Percentiles rank a stretch among this genome's conserved stretches.
These are phyloP conservation scores for Lithohypha guttulata DNA, from an alignment of 2,329 filamentous ascomycete genomes.

Conservation along the genomic window DNA sequence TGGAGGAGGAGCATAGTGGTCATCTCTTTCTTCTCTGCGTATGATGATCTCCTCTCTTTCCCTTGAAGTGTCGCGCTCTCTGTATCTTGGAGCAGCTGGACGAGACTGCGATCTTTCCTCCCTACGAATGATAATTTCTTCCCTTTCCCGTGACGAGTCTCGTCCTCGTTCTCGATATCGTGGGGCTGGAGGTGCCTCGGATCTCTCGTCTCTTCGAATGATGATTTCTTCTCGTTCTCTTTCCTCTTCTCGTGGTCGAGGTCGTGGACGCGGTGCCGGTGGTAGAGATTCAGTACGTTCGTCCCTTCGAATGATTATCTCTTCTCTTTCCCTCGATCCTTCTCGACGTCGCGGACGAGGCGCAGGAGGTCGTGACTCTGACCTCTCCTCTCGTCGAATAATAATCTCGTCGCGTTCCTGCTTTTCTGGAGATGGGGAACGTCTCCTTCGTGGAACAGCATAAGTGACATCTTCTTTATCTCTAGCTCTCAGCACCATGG, in stretches of 20 bases:
- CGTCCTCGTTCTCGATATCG: constrained; percentile 16
- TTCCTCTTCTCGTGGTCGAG: constrained; percentile 1
- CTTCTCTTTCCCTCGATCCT: constrained; percentile 21
- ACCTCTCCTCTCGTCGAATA: constrained; percentile 21
- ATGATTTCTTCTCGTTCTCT: constrained; percentile 26
- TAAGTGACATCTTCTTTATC: constrained; percentile 26
- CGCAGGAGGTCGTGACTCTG: constrained; percentile 9
- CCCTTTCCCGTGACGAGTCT: constrained; percentile 22
- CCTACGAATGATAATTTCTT: constrained; percentile 29
- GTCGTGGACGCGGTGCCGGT: constrained; percentile 1
- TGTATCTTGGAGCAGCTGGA: constrained; percentile 2
- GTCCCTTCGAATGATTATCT: constrained; percentile 24
- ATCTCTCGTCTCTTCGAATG: constrained; percentile 16
- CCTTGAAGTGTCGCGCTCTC: constrained; percentile 15
- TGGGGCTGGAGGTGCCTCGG: neutral
- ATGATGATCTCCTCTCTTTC: constrained; percentile 29
- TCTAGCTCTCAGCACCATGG: constrained; percentile 24
- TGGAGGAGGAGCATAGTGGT: constrained; percentile 13
- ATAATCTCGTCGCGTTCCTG: constrained; percentile 28
- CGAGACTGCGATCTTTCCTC: constrained; percentile 19
- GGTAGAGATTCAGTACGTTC: constrained; percentile 16
- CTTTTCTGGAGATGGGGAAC: constrained; percentile 19
- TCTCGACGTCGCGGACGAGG: constrained; percentile 7
- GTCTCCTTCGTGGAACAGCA: constrained; percentile 18
- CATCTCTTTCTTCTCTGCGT: constrained; percentile 26